These are phyloP conservation scores for Paecilomyces dactylethromorphus DNA, from an alignment of 2,329 filamentous ascomycete genomes.

Conservation along the genomic window DNA sequence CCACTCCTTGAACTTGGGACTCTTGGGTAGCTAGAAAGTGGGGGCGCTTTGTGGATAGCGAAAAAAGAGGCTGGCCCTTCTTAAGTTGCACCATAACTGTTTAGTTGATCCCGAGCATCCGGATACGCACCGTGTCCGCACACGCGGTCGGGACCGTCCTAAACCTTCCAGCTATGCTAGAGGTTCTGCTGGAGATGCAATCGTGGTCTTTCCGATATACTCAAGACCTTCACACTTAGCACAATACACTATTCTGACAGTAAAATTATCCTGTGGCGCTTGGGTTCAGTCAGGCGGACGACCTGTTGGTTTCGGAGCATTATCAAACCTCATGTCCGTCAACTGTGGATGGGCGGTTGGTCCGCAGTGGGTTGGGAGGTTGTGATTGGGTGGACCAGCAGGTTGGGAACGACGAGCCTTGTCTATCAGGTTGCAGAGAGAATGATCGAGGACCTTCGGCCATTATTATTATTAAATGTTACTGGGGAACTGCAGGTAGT, in stretches of 20 bases:
- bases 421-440: background rate
- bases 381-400: slow-evolving; percentile 3
- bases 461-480: background rate
- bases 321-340: background rate
- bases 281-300: background rate
- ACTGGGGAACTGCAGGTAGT: background rate
- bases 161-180: background rate
- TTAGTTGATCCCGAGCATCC: background rate
- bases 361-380: background rate
- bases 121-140: background rate
- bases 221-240: background rate
- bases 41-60: background rate
- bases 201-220: background rate
- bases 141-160: background rate
- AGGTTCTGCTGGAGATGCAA: background rate
- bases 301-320: background rate
- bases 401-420: slow-evolving; percentile 1
- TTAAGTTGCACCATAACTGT: background rate
- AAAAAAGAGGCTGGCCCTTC: background rate
- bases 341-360: background rate
- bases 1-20: background rate
- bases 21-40: background rate
- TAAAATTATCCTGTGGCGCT: background rate
- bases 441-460: too few relatives aligned
- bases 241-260: background rate